Base-by-base conservation (phyloP, 2,329 filamentous ascomycete species). In the Thielaviopsis populi region DNA sequence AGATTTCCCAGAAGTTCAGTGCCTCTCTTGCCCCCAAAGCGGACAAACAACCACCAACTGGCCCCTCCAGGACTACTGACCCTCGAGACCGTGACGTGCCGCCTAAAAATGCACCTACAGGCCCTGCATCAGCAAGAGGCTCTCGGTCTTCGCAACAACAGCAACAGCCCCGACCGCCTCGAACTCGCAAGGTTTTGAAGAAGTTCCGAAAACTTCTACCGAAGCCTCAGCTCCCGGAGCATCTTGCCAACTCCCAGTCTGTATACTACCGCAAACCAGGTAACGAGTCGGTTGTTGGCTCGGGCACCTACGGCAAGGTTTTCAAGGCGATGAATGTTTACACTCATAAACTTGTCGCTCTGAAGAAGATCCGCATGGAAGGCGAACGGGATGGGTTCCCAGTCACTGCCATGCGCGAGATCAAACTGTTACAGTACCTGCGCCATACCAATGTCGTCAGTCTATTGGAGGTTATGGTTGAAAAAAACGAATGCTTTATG, bases 401-500 rank as follows among this genome's bases (percentile, higher is more conserved):
- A 0, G 89, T 96, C 54, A 96, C 91, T 0, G 91, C 91, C 0
- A 88, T 95, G 30, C 85, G 91, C 66, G 91, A 96, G 73, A 91
- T 96, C 77, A 95, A 95, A 73, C 78, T 96, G 27, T 79, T 96
- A n/a, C 90, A 95, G 71, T 91, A 88, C 2, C 79, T 95, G 24
- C 85, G 86, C 67, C 89, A 95, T 70, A 76, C 80, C 66, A 95
- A 95, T 70, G 85, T 96, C 61, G 89, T 96, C 65, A 84, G 85
- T 48, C 77, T 96, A 19, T 84, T 88, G 68, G 91, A 96, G 75
- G 89, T 95, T 68, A 99, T 99, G 94, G 94, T 99, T 1, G 94
- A 99, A 75, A 89, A 87, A 72, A 97, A 97, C 69, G 91, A 97
- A 74, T 99, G 94, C 73, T 99, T 95, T 75, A 99, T 99, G 94